Conservation (phyloP, 169 alveolate species). For the Theileria parva region DNA sequence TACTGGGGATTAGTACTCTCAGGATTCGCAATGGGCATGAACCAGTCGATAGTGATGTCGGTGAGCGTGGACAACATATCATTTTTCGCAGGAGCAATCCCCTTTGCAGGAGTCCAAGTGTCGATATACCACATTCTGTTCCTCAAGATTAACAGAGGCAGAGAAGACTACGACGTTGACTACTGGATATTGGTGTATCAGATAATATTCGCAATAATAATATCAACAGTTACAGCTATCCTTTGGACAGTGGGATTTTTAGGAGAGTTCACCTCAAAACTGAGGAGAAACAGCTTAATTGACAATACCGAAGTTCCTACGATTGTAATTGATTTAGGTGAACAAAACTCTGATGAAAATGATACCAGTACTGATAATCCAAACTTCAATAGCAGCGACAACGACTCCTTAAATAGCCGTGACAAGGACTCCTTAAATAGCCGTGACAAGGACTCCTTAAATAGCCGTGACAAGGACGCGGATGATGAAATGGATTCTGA, state of each 20-base stretch:
- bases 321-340: too few species aligned
- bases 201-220: conserved; percentile 18
- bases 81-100: conserved; percentile 36
- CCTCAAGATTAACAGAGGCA: not conserved
- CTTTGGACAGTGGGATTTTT: conserved; percentile 24
- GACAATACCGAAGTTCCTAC: too few species aligned
- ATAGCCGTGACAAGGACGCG: not conserved
- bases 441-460: not conserved
- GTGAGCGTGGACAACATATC: conserved; percentile 13
- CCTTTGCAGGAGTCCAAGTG: conserved; percentile 21
- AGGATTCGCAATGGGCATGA: conserved; percentile 19
- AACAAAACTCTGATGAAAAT: too few species aligned
- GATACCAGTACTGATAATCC: too few species aligned
- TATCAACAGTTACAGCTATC: conserved; percentile 23
- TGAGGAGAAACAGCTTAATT: not conserved
- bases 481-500: not conserved
- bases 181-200: conserved; percentile 24
- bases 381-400: too few species aligned
- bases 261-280: not conserved
- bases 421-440: not conserved
- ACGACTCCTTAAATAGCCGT: not conserved
- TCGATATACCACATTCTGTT: conserved; percentile 25
- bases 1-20: conserved; percentile 30
- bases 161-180: conserved; percentile 4
- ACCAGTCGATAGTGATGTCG: conserved; percentile 7